Evolutionary conservation across 768 basidiomycete genomes (phyloP).

Genomic region (Myochromella boudieri): DNA sequence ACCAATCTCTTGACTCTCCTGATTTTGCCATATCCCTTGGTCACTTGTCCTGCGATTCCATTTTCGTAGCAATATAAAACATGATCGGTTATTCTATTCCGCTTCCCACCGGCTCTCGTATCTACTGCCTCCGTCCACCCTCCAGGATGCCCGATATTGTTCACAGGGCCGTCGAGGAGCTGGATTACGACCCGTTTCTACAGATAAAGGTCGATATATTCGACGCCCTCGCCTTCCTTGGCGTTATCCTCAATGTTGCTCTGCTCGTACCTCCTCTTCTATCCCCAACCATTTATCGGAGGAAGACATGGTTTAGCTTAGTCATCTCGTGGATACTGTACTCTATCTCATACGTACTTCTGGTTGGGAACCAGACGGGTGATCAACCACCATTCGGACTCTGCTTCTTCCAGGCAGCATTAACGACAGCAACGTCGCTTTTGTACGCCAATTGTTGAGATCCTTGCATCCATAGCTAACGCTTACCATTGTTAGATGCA

Average conservation of each 20-base stretch:
- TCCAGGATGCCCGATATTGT: not conserved
- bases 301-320: not conserved
- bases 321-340: not conserved
- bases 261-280: not conserved
- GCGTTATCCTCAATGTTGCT: not conserved
- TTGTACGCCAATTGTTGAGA: too few relatives aligned
- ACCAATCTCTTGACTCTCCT: too few relatives aligned
- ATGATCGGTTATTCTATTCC: too few relatives aligned
- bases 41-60: too few relatives aligned
- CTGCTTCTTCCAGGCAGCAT: not conserved
- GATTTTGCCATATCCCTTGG: too few relatives aligned
- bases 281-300: not conserved
- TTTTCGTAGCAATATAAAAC: too few relatives aligned
- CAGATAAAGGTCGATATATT: not conserved
- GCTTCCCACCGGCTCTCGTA: too few relatives aligned
- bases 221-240: not conserved
- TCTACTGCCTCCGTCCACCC: not conserved
- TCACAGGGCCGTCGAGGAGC: not conserved
- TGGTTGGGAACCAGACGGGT: not conserved
- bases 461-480: too few relatives aligned
- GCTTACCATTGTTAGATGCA: too few relatives aligned
- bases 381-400: not conserved
- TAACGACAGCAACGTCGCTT: too few relatives aligned
- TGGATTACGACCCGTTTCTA: not conserved
- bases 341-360: not conserved